These are phyloP conservation scores for Scheffersomyces illinoinensis DNA, from an alignment of 1,139 yeast genomes.

Conservation along the genomic window DNA sequence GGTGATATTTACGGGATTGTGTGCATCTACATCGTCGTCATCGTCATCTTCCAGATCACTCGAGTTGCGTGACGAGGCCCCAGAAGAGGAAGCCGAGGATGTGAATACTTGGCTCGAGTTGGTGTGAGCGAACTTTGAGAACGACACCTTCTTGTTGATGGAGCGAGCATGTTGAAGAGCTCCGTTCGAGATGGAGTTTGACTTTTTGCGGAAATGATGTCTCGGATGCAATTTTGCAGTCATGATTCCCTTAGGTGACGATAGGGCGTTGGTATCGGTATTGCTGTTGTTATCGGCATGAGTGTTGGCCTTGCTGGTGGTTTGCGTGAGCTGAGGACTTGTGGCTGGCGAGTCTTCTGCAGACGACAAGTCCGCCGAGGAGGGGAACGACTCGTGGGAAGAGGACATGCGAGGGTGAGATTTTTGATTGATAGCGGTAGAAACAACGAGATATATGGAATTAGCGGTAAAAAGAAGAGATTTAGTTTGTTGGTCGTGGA, in stretches of 20 bases:
- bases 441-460: not conserved
- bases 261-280: not conserved
- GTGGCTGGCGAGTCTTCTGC: not conserved
- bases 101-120: conserved; percentile 9
- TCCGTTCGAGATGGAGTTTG: conserved; percentile 24
- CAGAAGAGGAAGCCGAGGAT: conserved; percentile 12
- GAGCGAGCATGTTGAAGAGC: conserved; percentile 19
- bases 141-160: conserved; percentile 19
- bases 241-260: not conserved
- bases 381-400: not conserved
- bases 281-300: not conserved
- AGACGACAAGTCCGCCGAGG: not conserved
- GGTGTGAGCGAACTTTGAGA: conserved; percentile 11
- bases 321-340: not conserved
- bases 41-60: conserved; percentile 15
- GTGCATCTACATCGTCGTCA: conserved; percentile 2
- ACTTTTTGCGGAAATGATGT: conserved; percentile 9
- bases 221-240: not conserved
- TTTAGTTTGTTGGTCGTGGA: not conserved
- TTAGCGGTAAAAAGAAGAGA: not conserved
- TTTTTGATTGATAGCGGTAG: not conserved
- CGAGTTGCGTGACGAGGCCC: conserved; percentile 13
- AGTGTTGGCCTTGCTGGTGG: not conserved
- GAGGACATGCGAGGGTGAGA: not conserved
- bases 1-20: not conserved